These are phyloP conservation scores for Niebla homalea DNA, from an alignment of 495 filamentous ascomycete species.

Conservation along the genomic window DNA sequence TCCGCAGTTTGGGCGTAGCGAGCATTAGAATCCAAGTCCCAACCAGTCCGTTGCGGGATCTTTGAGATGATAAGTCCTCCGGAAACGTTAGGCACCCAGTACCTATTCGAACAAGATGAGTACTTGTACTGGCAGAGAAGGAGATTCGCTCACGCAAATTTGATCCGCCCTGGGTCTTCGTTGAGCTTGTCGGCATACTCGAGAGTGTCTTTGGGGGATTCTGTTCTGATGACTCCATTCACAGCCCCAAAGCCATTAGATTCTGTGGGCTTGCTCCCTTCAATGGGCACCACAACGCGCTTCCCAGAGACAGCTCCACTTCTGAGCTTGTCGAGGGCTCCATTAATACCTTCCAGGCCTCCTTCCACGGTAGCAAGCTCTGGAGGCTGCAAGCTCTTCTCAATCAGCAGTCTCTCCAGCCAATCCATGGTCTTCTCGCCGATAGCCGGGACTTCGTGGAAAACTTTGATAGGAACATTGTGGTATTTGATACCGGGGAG, in stretches of 20 bases:
- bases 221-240: not conserved
- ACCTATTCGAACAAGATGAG: slow-evolving; percentile 14
- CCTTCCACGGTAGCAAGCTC: slow-evolving; percentile 45
- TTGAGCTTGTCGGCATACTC: slow-evolving; percentile 21
- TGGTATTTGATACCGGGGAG: slow-evolving; percentile 37
- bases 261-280: not conserved
- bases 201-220: not conserved
- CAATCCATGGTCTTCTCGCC: slow-evolving; percentile 44
- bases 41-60: slow-evolving; percentile 33
- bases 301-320: slow-evolving; percentile 44
- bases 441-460: slow-evolving; percentile 44
- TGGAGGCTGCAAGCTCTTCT: slow-evolving; percentile 35
- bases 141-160: slow-evolving; percentile 16
- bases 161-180: slow-evolving; percentile 18
- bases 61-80: slow-evolving; percentile 36
- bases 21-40: slow-evolving; percentile 32
- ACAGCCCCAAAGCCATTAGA: not conserved
- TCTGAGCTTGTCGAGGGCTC: slow-evolving; percentile 43
- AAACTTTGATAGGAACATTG: slow-evolving; percentile 55
- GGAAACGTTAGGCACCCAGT: slow-evolving; percentile 39
- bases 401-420: slow-evolving; percentile 44
- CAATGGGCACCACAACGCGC: slow-evolving; percentile 40
- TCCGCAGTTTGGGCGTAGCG: slow-evolving; percentile 33
- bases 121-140: not conserved
- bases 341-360: slow-evolving; percentile 49